Base-by-base conservation (phyloP, 2,329 filamentous ascomycete species). In the Dactylellina haptotyla region DNA sequence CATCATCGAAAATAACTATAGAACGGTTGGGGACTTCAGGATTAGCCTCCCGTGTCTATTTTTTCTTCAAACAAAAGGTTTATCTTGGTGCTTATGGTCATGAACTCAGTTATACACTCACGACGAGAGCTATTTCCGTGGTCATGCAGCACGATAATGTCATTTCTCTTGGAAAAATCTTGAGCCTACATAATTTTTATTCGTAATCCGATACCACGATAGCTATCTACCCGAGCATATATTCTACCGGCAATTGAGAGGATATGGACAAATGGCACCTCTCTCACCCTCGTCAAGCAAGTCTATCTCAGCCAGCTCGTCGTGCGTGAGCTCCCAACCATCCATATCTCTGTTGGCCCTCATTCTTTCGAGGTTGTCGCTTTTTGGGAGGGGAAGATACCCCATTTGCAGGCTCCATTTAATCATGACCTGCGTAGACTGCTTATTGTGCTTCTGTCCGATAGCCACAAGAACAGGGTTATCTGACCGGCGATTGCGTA, bases 331-430 rank as follows among this genome's bases (percentile, higher is more conserved):
- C 63, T 85, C 83, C 75, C 91, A 88, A 0, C 82, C 82, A 1
- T 84, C 85, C 12, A 92, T 83, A 45, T 87, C 80, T 1, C 84
- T 87, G 79, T 93, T 93, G 78, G 88, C 85, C 3, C 85, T 77
- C 66, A 93, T 88, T 26, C 90, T 84, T 54, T 86, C 84, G 78
- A 83, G 83, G 67, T 83, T 86, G 23, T 85, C 83, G 79, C 89
- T 92, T 84, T 95, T 93, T 2, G 90, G 90, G 71, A 93, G 82
- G 1, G 89, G 87, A 46, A 92, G 86, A 76, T 88, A 89, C 34
- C 87, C 87, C 78, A 92, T 87, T 80, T 95, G 91, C 75, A 94
- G 80, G 66, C 87, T 89, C 91, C 91, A 95, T 64, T 90, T 86
- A 51, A 96, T 85, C 79, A 95, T 82, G 34, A 96, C 82, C 80